Conservation (phyloP, 495 filamentous ascomycete species). For the Penicillium alfredii region DNA sequence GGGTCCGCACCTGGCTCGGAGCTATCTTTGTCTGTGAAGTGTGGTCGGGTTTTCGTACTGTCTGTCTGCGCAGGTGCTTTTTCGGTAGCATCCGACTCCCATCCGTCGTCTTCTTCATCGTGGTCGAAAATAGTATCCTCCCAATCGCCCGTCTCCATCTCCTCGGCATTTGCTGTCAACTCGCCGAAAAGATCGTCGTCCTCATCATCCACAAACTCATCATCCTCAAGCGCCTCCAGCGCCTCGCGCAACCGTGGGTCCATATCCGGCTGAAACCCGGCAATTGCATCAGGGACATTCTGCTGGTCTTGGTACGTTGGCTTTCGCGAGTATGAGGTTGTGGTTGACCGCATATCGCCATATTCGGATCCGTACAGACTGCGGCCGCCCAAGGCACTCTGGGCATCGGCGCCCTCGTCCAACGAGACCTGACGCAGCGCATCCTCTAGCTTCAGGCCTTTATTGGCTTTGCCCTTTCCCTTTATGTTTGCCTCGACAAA, state of each 20-base stretch:
- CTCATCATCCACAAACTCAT: constrained; percentile 85
- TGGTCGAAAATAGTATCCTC: constrained; percentile 51
- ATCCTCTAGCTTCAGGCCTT: constrained; percentile 74
- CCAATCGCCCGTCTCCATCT: constrained; percentile 65
- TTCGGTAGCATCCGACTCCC: constrained; percentile 91
- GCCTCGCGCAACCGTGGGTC: constrained; percentile 89
- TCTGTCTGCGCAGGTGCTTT: constrained; percentile 53
- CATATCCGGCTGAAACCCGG: constrained; percentile 97
- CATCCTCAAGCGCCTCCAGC: constrained; percentile 91
- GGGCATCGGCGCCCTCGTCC: constrained; percentile 42
- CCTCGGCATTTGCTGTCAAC: constrained; percentile 65
- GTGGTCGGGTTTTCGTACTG: constrained; percentile 19
- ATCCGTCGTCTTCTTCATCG: constrained; percentile 70
- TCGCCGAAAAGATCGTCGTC: constrained; percentile 76
- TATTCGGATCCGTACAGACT: constrained; percentile 31
- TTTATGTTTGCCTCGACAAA: constrained; percentile 69
- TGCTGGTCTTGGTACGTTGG: constrained; percentile 89
- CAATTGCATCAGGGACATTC: constrained; percentile 81
- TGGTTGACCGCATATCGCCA: constrained; percentile 35
- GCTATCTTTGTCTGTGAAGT: constrained; percentile 5
- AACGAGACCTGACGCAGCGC: constrained; percentile 64
- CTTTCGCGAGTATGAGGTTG: constrained; percentile 63
- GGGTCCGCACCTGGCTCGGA: constrained; percentile 1
- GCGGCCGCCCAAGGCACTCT: constrained; percentile 40
- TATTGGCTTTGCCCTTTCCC: constrained; percentile 59